Conservation (phyloP, 2,329 filamentous ascomycete genomes). For the Tolypocladium guangdongense region DNA sequence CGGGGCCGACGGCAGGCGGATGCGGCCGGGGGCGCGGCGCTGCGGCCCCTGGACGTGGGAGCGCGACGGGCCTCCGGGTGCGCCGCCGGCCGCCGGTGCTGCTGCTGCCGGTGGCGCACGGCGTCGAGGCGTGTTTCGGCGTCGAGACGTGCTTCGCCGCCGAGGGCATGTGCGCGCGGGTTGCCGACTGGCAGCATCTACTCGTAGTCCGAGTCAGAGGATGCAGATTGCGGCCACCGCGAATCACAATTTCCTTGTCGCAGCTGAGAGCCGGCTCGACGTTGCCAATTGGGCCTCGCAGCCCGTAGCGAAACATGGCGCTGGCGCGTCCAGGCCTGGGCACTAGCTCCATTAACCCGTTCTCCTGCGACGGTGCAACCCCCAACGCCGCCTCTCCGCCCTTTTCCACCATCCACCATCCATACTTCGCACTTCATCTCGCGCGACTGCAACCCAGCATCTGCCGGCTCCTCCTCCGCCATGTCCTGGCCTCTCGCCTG, state of each 20-base stretch:
- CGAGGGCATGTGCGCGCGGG: too few species aligned
- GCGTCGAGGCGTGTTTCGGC: slow-evolving; percentile 11
- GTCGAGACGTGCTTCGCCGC: too few species aligned
- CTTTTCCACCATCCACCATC: too few species aligned
- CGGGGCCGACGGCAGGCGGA: slow-evolving; percentile 25
- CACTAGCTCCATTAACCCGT: too few species aligned
- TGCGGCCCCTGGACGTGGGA: slow-evolving; percentile 27
- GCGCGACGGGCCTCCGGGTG: slow-evolving; percentile 19
- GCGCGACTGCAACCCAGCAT: too few species aligned
- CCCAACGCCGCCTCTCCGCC: too few species aligned
- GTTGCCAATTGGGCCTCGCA: background rate
- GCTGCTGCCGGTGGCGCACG: slow-evolving; percentile 25
- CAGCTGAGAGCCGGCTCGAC: background rate
- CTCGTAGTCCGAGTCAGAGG: too few species aligned
- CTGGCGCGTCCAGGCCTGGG: too few species aligned
- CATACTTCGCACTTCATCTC: too few species aligned
- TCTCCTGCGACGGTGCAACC: too few species aligned
- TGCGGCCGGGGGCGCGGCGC: slow-evolving; percentile 38
- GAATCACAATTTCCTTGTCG: background rate
- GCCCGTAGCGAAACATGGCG: background rate
- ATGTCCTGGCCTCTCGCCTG: slow-evolving; percentile 1
- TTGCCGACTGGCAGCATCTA: too few species aligned
- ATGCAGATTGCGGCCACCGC: too few species aligned
- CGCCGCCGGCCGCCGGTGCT: slow-evolving; percentile 21
- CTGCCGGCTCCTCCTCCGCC: background rate